These are phyloP conservation scores for Mortierella sp. DNA, from an alignment of 371 early-diverging fungal genomes.

Conservation along the genomic window DNA sequence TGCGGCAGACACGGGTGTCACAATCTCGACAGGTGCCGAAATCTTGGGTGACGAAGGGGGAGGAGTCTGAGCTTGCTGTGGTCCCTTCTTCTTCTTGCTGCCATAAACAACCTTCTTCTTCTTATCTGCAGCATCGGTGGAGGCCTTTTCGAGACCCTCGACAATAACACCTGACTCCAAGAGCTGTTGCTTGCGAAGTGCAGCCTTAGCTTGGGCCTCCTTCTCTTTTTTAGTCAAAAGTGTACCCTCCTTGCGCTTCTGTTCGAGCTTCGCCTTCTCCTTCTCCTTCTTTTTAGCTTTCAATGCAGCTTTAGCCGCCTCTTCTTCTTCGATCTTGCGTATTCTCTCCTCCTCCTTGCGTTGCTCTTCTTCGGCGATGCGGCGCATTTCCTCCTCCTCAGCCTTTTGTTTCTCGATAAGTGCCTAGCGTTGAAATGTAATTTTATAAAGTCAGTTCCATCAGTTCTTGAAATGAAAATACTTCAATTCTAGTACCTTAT, in stretches of 20 bases:
- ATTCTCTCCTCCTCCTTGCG: slow-evolving; percentile 60
- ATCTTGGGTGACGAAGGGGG: slow-evolving; percentile 54
- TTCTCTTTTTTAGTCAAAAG: slow-evolving; percentile 94
- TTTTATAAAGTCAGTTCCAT: neutral
- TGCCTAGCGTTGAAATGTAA: slow-evolving; percentile 19
- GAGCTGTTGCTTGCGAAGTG: slow-evolving; percentile 84
- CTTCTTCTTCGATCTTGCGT: slow-evolving; percentile 71
- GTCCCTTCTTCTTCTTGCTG: slow-evolving; percentile 73
- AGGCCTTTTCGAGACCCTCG: slow-evolving; percentile 73
- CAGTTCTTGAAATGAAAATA: neutral
- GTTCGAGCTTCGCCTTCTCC: slow-evolving; percentile 85
- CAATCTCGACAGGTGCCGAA: slow-evolving; percentile 28
- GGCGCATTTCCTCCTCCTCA: slow-evolving; percentile 71
- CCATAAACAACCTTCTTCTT: slow-evolving; percentile 65
- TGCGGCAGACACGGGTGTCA: slow-evolving; percentile 39
- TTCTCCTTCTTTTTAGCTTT: slow-evolving; percentile 79
- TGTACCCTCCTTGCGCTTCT: slow-evolving; percentile 93
- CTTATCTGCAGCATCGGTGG: slow-evolving; percentile 56
- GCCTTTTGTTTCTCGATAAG: slow-evolving; percentile 54
- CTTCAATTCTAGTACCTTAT: neutral
- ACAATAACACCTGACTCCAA: slow-evolving; percentile 85
- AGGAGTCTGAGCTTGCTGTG: slow-evolving; percentile 53
- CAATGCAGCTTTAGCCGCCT: slow-evolving; percentile 70
- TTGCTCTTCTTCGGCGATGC: slow-evolving; percentile 68
- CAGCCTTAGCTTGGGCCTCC: slow-evolving; percentile 82